Evolutionary conservation across 2,329 filamentous ascomycete genomes (phyloP).

Genomic region (Fusarium phyllophilum): DNA sequence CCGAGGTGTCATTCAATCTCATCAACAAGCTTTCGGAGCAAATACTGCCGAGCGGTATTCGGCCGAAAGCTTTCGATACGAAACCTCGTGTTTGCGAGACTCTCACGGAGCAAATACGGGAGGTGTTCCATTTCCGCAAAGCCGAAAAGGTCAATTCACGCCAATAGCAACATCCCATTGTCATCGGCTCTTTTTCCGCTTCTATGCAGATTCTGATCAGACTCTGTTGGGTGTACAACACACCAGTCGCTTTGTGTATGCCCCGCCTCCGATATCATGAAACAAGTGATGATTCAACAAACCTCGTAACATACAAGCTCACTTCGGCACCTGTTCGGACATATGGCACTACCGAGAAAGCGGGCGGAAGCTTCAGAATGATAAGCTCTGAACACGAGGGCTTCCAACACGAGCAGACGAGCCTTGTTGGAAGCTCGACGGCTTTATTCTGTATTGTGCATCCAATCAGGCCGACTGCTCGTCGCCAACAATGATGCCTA

Average conservation of each 20-base stretch:
- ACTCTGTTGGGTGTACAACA: background rate
- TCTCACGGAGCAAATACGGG: background rate
- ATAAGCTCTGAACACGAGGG: rapidly evolving
- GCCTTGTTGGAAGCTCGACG: background rate
- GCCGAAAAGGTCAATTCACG: background rate
- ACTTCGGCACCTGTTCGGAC: background rate
- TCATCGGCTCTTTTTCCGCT: background rate
- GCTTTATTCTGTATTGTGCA: background rate
- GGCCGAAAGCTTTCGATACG: background rate
- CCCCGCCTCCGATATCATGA: background rate
- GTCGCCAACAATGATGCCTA: background rate
- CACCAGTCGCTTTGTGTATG: background rate
- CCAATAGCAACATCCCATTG: rapidly evolving
- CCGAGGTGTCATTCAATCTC: background rate
- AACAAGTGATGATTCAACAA: background rate
- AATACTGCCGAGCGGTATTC: background rate
- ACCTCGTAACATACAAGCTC: background rate
- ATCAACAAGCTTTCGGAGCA: background rate
- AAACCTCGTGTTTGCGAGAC: background rate
- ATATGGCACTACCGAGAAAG: background rate
- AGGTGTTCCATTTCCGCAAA: background rate
- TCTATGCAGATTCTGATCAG: background rate
- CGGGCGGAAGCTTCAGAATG: background rate
- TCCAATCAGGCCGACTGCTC: background rate
- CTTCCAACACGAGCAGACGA: too few species aligned